phyloP scores from a whole-genome alignment of 768 basidiomycete genomes.

The Lentinula lateritia region DNA sequence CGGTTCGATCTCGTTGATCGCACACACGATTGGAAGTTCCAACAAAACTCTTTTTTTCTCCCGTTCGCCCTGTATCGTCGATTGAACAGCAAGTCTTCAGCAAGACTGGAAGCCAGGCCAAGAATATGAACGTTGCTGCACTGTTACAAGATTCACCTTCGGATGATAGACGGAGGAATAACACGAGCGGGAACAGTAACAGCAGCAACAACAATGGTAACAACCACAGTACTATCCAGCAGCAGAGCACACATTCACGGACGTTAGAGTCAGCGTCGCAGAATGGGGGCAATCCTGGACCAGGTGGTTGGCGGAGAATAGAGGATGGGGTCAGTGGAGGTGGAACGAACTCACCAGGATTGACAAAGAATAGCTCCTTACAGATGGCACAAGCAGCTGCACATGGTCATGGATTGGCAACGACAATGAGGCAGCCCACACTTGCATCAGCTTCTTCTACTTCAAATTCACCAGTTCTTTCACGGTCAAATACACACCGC shows the following conservation, averaged over 20 bases:
- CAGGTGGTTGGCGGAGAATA: conserved; percentile 14
- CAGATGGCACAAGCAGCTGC: background rate
- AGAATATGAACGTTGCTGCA: conserved; percentile 62
- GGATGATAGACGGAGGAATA: conserved; percentile 37
- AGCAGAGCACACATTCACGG: background rate
- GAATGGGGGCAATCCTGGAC: conserved; percentile 5
- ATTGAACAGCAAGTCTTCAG: background rate
- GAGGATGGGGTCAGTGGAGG: conserved; percentile 6
- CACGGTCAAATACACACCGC: background rate
- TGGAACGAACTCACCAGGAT: background rate
- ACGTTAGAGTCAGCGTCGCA: conserved; percentile 4
- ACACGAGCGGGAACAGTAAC: conserved; percentile 19
- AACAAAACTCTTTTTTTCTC: background rate
- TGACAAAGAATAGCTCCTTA: background rate
- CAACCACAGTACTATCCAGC: conserved; percentile 17
- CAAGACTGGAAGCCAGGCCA: background rate
- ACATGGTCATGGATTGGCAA: background rate
- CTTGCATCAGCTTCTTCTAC: background rate
- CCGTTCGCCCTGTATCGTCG: background rate
- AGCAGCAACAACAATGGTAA: conserved; percentile 10
- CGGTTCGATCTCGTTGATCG: background rate
- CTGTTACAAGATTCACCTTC: conserved; percentile 69
- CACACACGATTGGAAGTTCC: background rate
- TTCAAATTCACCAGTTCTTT: background rate
- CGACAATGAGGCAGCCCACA: background rate